Evolutionary conservation across 1,284 basidiomycete genomes (phyloP).

Genomic region (Ceratobasidium sp.): DNA sequence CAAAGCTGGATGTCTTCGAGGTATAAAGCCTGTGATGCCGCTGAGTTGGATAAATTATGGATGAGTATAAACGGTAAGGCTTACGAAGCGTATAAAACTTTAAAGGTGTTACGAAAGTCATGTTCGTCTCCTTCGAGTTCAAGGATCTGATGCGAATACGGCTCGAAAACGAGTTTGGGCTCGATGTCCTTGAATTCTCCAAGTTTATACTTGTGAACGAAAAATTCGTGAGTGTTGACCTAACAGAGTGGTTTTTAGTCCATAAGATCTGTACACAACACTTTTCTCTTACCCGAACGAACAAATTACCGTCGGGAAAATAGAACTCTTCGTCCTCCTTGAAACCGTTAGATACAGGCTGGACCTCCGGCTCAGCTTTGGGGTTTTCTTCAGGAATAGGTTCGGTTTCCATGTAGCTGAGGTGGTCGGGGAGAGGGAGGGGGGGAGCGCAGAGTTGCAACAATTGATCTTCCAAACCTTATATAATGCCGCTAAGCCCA

Average conservation of each 20-base stretch:
- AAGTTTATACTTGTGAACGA: slow-evolving; percentile 21
- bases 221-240: background rate
- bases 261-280: no score
- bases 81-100: slow-evolving; percentile 27
- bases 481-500: no score
- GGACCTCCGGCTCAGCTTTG: no score
- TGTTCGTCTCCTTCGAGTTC: slow-evolving; percentile 1
- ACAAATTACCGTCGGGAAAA: slow-evolving; percentile 31
- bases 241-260: background rate
- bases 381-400: no score
- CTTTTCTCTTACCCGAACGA: slow-evolving; percentile 1
- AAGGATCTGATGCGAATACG: background rate
- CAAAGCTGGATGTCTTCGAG: background rate
- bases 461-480: no score
- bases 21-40: background rate
- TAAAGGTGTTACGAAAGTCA: slow-evolving; percentile 29
- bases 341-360: background rate
- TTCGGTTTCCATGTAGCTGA: no score
- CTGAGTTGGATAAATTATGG: no score
- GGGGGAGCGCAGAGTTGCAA: no score
- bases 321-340: slow-evolving; percentile 18
- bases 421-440: no score
- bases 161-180: background rate
- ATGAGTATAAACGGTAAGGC: background rate
- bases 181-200: slow-evolving; percentile 6